These are phyloP conservation scores for Penicillium nordicum DNA, from an alignment of 2,329 filamentous ascomycete species.

Conservation along the genomic window DNA sequence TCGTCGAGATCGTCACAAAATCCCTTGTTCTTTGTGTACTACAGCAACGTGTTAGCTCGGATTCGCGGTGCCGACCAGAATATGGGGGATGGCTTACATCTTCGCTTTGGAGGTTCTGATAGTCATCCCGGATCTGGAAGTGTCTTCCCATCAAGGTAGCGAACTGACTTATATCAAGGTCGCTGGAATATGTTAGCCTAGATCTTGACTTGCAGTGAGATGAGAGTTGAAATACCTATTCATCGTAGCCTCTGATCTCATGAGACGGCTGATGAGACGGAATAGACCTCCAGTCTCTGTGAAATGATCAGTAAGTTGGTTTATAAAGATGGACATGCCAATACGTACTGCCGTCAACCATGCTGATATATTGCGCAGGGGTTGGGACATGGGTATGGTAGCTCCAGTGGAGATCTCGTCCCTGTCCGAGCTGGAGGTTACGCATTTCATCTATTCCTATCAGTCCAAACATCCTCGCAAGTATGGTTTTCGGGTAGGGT, in stretches of 20 bases:
- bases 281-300: background rate
- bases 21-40: background rate
- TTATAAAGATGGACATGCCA: background rate
- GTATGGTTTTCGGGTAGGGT: background rate
- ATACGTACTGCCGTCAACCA: background rate
- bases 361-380: background rate
- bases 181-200: background rate
- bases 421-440: background rate
- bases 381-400: background rate
- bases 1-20: background rate
- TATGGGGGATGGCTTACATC: background rate
- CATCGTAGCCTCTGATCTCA: background rate
- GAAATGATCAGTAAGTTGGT: background rate
- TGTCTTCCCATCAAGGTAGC: background rate
- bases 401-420: background rate
- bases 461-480: background rate
- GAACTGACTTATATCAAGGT: background rate
- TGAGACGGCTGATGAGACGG: background rate
- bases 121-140: background rate
- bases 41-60: background rate
- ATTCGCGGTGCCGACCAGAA: background rate
- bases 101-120: background rate
- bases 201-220: background rate
- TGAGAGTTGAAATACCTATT: background rate
- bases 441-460: background rate